phyloP scores from a whole-genome alignment of 139 green algal genomes.

The Limnomonas spitsbergensis region DNA sequence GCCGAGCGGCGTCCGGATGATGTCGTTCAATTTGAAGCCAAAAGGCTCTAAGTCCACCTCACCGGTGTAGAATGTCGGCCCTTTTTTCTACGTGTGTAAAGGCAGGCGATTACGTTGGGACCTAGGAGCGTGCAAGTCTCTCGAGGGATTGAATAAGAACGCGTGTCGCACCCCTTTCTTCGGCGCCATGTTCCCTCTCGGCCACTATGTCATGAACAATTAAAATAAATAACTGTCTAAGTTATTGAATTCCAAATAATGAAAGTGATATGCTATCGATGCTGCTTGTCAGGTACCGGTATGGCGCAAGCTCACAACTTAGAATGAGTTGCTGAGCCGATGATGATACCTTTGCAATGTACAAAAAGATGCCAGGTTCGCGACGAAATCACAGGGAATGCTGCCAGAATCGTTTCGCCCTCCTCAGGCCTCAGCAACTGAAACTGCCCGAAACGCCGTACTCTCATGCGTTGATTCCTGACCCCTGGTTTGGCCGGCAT shows the following conservation, averaged over 20 bases:
- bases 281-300: not conserved
- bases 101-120: not conserved
- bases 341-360: no score
- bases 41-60: conserved; percentile 40
- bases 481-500: no score
- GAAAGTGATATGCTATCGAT: not conserved
- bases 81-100: conserved; percentile 47
- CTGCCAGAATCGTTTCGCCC: no score
- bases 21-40: conserved; percentile 49
- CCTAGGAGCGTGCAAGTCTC: not conserved
- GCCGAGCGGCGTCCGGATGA: conserved; percentile 50
- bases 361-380: no score
- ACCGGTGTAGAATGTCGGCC: conserved; percentile 30
- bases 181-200: not conserved
- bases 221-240: not conserved
- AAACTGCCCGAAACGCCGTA: no score
- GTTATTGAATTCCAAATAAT: not conserved
- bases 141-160: not conserved
- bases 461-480: no score
- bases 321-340: not conserved
- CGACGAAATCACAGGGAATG: no score
- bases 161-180: conserved; percentile 3
- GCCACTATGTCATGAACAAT: not conserved
- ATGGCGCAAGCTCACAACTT: not conserved
- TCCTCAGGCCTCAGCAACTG: no score